Evolutionary conservation across 805 yeast species (phyloP).

Genomic region (Deakozyma indianensis): DNA sequence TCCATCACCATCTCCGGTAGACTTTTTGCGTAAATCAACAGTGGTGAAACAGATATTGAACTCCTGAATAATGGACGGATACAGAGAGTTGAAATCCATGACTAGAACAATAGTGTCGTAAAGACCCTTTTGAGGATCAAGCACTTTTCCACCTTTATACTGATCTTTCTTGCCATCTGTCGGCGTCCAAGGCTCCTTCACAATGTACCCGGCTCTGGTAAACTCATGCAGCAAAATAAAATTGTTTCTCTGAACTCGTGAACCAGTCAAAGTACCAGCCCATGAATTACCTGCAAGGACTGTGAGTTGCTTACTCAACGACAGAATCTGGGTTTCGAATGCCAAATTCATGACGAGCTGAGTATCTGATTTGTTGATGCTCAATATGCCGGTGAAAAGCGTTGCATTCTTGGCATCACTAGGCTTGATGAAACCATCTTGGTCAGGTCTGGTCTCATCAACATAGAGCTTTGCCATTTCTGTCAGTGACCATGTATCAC

Average conservation of each 20-base stretch:
- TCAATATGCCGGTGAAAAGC: slow-evolving; percentile 45
- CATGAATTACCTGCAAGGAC: slow-evolving; percentile 94
- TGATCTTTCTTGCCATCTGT: slow-evolving; percentile 37
- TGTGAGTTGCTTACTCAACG: slow-evolving; percentile 82
- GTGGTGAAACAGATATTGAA: slow-evolving; percentile 95
- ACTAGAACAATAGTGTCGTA: slow-evolving; percentile 81
- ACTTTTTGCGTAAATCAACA: slow-evolving; percentile 44
- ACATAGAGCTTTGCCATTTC: slow-evolving; percentile 84
- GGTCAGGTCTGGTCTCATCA: slow-evolving; percentile 50
- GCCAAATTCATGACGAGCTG: slow-evolving; percentile 65
- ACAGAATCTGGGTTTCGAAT: slow-evolving; percentile 67
- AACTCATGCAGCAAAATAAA: slow-evolving; percentile 87
- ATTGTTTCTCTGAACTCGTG: slow-evolving; percentile 93
- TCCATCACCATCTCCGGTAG: slow-evolving; percentile 17
- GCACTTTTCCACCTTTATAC: slow-evolving; percentile 85
- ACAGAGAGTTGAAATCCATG: slow-evolving; percentile 96
- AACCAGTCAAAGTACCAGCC: slow-evolving; percentile 89
- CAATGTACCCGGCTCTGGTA: slow-evolving; percentile 58
- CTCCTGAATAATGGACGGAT: slow-evolving; percentile 95
- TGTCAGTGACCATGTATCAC: slow-evolving; percentile 85
- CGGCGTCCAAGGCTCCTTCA: slow-evolving; percentile 52
- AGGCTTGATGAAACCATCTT: slow-evolving; percentile 32
- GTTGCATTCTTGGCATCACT: slow-evolving; percentile 42
- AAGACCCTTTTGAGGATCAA: slow-evolving; percentile 91
- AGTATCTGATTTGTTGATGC: slow-evolving; percentile 54